Percentiles rank a stretch among this genome's conserved stretches.
These are phyloP conservation scores for Saccharomyces hybrid DNA, from an alignment of 1,139 yeast genomes.

Conservation along the genomic window DNA sequence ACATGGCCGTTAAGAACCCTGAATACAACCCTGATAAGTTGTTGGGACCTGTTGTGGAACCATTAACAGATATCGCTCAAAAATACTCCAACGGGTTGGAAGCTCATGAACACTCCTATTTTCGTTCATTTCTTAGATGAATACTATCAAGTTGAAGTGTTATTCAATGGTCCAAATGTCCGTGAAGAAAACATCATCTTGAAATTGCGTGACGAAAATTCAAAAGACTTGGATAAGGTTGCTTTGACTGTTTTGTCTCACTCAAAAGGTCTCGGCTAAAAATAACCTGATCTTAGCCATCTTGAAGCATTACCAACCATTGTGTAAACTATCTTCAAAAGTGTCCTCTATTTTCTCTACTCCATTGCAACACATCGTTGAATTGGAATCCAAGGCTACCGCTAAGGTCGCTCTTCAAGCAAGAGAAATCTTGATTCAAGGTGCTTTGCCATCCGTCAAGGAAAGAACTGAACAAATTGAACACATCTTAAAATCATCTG, in stretches of 20 bases:
- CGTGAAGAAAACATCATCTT: conserved; percentile 85
- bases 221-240: conserved; percentile 67
- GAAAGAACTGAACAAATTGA: conserved; percentile 97
- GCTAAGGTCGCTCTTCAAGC: conserved; percentile 95
- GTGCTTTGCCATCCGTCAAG: conserved; percentile 89
- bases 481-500: conserved; percentile 87
- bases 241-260: conserved; percentile 73
- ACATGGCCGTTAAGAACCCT: conserved; percentile 33
- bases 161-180: conserved; percentile 65
- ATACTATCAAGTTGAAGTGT: conserved; percentile 67
- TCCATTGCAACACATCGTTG: conserved; percentile 70
- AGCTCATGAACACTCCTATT: conserved; percentile 74
- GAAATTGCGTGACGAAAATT: conserved; percentile 78
- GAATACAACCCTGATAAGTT: conserved; percentile 42
- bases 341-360: conserved; percentile 65
- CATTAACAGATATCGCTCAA: conserved; percentile 62
- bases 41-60: conserved; percentile 56
- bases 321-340: conserved; percentile 56
- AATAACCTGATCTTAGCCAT: conserved; percentile 84
- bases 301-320: conserved; percentile 70
- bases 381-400: conserved; percentile 79
- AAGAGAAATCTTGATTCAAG: conserved; percentile 90
- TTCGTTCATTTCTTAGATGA: conserved; percentile 62
- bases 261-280: conserved; percentile 87
- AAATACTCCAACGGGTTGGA: conserved; percentile 68